A percentile compares a stretch with the other conserved stretches of the same genome.
Conservation (phyloP, 805 yeast genomes). For the Candida chauliodis region DNA sequence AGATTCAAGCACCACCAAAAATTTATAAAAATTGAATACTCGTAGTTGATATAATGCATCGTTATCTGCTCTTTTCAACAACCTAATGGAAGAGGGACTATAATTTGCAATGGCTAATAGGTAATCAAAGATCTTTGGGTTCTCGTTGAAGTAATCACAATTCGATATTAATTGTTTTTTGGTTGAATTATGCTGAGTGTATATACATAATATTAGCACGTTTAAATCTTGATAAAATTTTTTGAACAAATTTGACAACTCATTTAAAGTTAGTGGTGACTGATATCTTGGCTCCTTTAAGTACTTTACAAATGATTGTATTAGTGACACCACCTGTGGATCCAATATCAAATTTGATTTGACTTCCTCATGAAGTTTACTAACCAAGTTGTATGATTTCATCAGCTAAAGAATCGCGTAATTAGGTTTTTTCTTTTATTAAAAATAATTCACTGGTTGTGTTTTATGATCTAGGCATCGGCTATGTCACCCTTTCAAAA, state of each 20-base stretch:
- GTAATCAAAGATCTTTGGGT: conserved; percentile 35
- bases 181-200: conserved; percentile 35
- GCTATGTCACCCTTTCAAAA: conserved; percentile 2
- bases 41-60: conserved; percentile 37
- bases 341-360: conserved; percentile 18
- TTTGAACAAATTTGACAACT: conserved; percentile 31
- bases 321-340: conserved; percentile 24
- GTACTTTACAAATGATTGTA: conserved; percentile 28
- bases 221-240: conserved; percentile 37
- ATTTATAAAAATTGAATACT: conserved; percentile 40
- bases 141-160: conserved; percentile 24
- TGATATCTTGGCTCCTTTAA: conserved; percentile 43
- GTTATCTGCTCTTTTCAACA: conserved; percentile 33
- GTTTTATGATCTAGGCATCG: not conserved
- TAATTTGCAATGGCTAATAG: conserved; percentile 40
- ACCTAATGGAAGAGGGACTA: conserved; percentile 31
- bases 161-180: conserved; percentile 35
- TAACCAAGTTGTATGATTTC: conserved; percentile 12
- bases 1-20: conserved; percentile 28
- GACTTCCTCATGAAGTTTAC: conserved; percentile 23
- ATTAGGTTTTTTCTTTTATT: not conserved
- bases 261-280: conserved; percentile 34
- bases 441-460: not conserved
- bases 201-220: conserved; percentile 27
- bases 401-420: conserved; percentile 4